phyloP scores from a whole-genome alignment of 1,139 yeast genomes.

The Zygosaccharomyces pseudobailii region DNA sequence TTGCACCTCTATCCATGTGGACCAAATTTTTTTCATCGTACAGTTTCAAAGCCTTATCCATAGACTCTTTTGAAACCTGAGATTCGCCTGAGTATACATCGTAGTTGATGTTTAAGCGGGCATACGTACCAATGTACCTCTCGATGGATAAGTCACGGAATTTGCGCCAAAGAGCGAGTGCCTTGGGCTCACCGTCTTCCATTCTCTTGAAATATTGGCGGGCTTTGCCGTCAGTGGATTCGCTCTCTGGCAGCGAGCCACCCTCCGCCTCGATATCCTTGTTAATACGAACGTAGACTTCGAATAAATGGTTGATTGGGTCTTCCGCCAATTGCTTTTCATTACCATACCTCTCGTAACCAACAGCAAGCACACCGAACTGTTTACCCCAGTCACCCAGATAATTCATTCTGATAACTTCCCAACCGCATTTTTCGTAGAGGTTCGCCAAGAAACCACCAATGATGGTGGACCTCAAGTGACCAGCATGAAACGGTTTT shows the following conservation, averaged over 20 bases:
- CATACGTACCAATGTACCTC: conserved; percentile 81
- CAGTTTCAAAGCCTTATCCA: conserved; percentile 59
- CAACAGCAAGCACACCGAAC: conserved; percentile 93
- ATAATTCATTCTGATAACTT: conserved; percentile 85
- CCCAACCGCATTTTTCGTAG: conserved; percentile 87
- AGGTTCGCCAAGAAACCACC: conserved; percentile 95
- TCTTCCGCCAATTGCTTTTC: conserved; percentile 67
- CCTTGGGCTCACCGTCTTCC: conserved; percentile 90
- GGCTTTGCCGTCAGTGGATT: conserved; percentile 75
- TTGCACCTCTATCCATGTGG: conserved; percentile 88
- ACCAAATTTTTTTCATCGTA: conserved; percentile 68
- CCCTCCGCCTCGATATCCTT: conserved; percentile 75
- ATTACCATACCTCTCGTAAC: conserved; percentile 78
- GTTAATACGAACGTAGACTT: conserved; percentile 87
- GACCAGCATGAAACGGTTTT: conserved; percentile 99
- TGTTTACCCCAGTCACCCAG: conserved; percentile 99
- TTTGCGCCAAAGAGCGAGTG: conserved; percentile 75
- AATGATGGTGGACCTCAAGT: conserved; percentile 92
- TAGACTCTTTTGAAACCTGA: conserved; percentile 71
- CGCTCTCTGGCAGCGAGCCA: conserved; percentile 47
- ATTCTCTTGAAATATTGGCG: conserved; percentile 81
- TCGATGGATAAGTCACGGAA: conserved; percentile 88
- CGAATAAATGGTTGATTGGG: conserved; percentile 92
- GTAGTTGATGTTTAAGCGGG: conserved; percentile 82
- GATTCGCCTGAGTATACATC: conserved; percentile 95